phyloP scores from a whole-genome alignment of 345 rosid genomes.

The Balakata baccata region DNA sequence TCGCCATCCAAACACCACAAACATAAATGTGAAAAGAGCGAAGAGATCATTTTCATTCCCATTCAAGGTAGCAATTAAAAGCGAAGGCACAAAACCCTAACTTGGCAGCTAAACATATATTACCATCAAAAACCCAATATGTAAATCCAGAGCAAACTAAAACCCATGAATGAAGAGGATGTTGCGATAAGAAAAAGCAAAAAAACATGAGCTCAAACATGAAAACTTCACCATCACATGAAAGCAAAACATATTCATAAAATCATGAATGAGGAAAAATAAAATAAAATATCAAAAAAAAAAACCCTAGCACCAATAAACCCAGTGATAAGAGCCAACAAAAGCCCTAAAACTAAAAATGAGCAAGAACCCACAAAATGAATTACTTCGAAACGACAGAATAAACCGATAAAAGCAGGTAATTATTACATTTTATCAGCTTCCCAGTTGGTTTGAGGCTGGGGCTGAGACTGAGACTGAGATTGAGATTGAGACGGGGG shows the following conservation, averaged over 20 bases:
- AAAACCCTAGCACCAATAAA: background rate
- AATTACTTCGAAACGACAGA: background rate
- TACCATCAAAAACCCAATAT: background rate
- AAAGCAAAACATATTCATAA: background rate
- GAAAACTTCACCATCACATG: background rate
- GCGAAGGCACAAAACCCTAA: conserved; percentile 3
- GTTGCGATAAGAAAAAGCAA: background rate
- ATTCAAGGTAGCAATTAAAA: background rate
- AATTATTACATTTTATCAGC: conserved; percentile 92
- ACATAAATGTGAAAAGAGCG: background rate
- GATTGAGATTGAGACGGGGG: background rate
- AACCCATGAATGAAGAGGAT: too few relatives aligned
- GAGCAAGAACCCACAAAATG: background rate
- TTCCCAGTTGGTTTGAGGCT: conserved; percentile 94
- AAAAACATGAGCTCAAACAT: background rate
- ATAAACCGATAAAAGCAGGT: background rate
- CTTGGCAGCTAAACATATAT: background rate
- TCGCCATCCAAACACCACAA: background rate
- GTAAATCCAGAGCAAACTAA: background rate
- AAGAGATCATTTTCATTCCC: background rate
- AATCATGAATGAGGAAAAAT: background rate
- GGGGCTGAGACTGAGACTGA: conserved; percentile 8
- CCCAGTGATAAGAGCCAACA: background rate
- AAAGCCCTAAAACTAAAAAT: background rate
- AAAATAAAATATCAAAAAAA: background rate